A percentile compares a stretch with the other conserved stretches of the same genome.
Conservation (phyloP, 2,329 filamentous ascomycete species). For the Aspergillus tanneri region DNA sequence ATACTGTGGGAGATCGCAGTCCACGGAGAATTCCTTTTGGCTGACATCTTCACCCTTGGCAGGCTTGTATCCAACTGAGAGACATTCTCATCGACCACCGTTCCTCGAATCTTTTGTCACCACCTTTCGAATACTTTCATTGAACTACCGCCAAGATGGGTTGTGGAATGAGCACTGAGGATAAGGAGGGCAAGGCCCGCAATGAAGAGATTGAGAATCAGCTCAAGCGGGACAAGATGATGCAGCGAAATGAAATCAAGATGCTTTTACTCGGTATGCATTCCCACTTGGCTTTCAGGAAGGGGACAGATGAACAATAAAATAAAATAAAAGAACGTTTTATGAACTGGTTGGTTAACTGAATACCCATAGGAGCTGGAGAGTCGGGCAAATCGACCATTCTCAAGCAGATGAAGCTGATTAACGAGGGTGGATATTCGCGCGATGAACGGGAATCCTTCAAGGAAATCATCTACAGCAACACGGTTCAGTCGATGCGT, state of each 20-base stretch:
- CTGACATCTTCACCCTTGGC: constrained; percentile 12
- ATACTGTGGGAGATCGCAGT: constrained; percentile 10
- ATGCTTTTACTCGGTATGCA: constrained; percentile 92
- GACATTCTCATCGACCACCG: constrained; percentile 11
- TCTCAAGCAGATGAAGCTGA: constrained; percentile 98
- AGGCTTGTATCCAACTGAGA: constrained; percentile 8
- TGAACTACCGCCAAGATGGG: constrained; percentile 72
- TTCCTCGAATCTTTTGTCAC: constrained; percentile 10
- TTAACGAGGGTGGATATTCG: constrained; percentile 97
- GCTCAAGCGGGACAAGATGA: constrained; percentile 96
- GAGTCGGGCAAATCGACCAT: constrained; percentile 96
- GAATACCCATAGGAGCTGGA: constrained; percentile 70
- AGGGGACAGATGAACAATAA: neutral
- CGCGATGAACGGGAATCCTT: constrained; percentile 75
- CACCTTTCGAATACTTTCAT: constrained; percentile 11
- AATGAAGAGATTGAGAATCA: constrained; percentile 99
- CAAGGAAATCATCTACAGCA: constrained; percentile 71
- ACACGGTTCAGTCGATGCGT: constrained; percentile 69
- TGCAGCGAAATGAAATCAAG: constrained; percentile 99
- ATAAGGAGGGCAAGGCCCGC: constrained; percentile 99
- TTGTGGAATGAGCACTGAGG: constrained; percentile 99
- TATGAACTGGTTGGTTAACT: constrained; percentile 15
- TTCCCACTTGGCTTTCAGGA: neutral
- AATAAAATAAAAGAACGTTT: neutral
- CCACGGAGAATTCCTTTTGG: constrained; percentile 13